Conservation (phyloP, 768 basidiomycete genomes). For the Mycena floridula region DNA sequence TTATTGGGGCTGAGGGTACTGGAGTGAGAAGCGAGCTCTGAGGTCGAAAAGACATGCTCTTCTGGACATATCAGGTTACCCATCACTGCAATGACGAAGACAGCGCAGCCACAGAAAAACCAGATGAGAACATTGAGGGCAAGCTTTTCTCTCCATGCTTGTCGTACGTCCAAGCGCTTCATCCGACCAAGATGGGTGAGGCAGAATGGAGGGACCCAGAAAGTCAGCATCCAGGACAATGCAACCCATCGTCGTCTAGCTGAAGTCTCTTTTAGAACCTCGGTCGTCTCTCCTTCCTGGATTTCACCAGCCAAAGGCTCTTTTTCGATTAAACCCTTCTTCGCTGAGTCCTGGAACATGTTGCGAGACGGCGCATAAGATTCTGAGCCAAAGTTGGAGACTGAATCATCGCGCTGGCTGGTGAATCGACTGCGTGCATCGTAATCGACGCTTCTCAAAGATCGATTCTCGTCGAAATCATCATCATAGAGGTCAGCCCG, state of each 20-base stretch:
- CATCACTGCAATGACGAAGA: constrained; percentile 90
- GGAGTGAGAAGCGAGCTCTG: constrained; percentile 75
- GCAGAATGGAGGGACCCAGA: constrained; percentile 76
- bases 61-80: constrained; percentile 90
- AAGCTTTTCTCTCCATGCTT: constrained; percentile 97
- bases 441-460: constrained; percentile 69
- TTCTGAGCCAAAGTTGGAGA: constrained; percentile 83
- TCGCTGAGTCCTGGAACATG: constrained; percentile 88
- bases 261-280: constrained; percentile 77
- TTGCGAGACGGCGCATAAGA: constrained; percentile 92
- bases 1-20: constrained; percentile 57
- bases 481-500: constrained; percentile 71
- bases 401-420: constrained; percentile 69
- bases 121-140: constrained; percentile 95
- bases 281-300: constrained; percentile 82
- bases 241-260: constrained; percentile 84
- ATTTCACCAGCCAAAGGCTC: constrained; percentile 82
- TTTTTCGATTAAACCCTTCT: constrained; percentile 68
- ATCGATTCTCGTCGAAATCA: constrained; percentile 73
- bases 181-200: constrained; percentile 76
- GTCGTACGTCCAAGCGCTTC: constrained; percentile 90
- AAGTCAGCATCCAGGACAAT: constrained; percentile 86
- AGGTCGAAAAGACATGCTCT: constrained; percentile 80
- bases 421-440: constrained; percentile 77
- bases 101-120: constrained; percentile 82